These are phyloP conservation scores for Phylloporus sp. DNA, from an alignment of 768 basidiomycete species.

Conservation along the genomic window DNA sequence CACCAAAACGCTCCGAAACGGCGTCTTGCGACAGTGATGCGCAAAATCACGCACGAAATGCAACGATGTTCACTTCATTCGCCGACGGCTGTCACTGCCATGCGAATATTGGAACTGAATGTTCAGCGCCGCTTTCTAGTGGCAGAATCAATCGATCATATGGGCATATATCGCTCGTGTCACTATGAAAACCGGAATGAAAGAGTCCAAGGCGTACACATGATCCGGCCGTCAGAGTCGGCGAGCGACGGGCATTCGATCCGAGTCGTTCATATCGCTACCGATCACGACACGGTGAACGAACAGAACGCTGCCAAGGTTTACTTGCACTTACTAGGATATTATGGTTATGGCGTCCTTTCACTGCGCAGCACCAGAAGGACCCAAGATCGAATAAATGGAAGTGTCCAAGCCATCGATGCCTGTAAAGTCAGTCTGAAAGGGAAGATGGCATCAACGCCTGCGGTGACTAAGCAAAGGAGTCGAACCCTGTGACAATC, in stretches of 20 bases:
- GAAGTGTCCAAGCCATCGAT: background rate
- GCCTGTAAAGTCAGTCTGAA: slow-evolving; percentile 21
- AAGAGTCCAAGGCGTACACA: background rate
- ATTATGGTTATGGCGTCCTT: background rate
- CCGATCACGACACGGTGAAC: background rate
- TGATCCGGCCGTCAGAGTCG: slow-evolving; percentile 23
- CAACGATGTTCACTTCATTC: background rate
- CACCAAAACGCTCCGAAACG: background rate
- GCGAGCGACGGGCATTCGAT: background rate
- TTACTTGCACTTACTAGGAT: slow-evolving; percentile 2
- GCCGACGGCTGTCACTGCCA: background rate
- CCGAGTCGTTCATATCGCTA: background rate
- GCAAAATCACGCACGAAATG: slow-evolving; percentile 1
- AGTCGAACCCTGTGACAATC: background rate
- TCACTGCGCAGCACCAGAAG: slow-evolving; percentile 3
- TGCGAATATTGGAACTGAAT: slow-evolving; percentile 8
- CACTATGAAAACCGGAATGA: slow-evolving; percentile 3
- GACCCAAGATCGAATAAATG: background rate
- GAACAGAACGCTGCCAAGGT: background rate
- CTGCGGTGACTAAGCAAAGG: slow-evolving; percentile 21
- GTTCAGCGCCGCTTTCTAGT: slow-evolving; percentile 7
- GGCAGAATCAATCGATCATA: background rate
- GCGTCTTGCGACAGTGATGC: background rate
- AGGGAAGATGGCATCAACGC: background rate
- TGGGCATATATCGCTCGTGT: background rate